Evolutionary conservation across 352 stramenopile species (phyloP).

Genomic region (Globisporangium nagaii): DNA sequence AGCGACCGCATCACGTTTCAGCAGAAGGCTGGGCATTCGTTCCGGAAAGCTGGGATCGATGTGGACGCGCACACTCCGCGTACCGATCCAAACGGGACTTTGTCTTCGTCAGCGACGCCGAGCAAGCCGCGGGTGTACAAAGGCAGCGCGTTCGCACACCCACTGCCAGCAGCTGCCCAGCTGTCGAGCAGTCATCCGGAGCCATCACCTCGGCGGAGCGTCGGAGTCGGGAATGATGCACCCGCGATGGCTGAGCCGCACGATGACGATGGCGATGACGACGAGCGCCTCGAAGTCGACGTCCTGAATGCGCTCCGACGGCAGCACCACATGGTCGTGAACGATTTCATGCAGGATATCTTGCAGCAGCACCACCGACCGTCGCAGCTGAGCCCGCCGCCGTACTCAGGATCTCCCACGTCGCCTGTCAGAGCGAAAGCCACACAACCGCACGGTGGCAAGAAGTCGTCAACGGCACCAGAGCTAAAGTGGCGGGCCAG

Average conservation of each 20-base stretch:
- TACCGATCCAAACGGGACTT: not conserved
- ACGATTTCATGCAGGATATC: slow-evolving; percentile 50
- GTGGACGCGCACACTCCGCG: not conserved
- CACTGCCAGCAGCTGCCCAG: not conserved
- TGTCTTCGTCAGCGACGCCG: not conserved
- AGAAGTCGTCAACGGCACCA: not conserved
- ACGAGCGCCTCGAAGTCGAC: slow-evolving; percentile 13
- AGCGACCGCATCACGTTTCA: slow-evolving; percentile 44
- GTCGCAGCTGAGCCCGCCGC: not conserved
- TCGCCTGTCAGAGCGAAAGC: not conserved
- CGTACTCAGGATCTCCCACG: not conserved
- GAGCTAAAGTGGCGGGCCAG: not conserved
- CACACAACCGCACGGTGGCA: not conserved
- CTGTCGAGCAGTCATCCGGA: not conserved
- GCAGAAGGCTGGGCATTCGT: slow-evolving; percentile 31
- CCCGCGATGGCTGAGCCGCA: not conserved
- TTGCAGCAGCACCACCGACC: slow-evolving; percentile 20
- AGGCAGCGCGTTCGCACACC: slow-evolving; percentile 16
- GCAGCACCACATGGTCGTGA: slow-evolving; percentile 49
- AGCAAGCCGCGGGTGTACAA: slow-evolving; percentile 18
- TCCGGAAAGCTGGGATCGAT: slow-evolving; percentile 14
- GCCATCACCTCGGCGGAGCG: not conserved
- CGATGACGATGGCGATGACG: slow-evolving; percentile 5
- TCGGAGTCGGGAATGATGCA: not conserved
- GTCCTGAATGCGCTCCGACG: slow-evolving; percentile 29